Base-by-base conservation (phyloP, 2,329 filamentous ascomycete genomes). In the Botrytis aclada region DNA sequence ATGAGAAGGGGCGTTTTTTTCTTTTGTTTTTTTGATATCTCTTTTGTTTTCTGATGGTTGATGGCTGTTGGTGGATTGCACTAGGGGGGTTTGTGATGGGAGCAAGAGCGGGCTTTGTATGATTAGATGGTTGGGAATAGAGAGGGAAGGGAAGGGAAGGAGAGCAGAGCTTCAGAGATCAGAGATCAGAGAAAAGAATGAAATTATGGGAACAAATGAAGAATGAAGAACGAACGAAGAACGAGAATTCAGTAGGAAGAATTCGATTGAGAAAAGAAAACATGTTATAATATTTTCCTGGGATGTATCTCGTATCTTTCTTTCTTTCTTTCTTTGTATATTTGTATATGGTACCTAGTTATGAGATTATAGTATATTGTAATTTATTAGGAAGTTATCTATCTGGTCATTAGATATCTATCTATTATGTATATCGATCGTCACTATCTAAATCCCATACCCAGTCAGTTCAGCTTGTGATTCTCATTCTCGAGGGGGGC, bases 1-100 rank as follows among this genome's bases (percentile, higher is more conserved):
- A 43, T 45, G 61, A 63, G 62, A 65, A 22, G 41, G 62, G 62
- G 41, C 61, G 61, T 63, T 63, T 63, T 41, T 62, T 45, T 32
- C 20, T 45, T 18, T 20, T 29, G 18, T 43, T 43, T 43, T 20
- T n/a, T 20, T 29, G 25, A 32, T 29, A 56, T 56, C 51, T 56
- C n/a, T 56, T 32, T 29, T 32, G 3, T 56, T 60, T 34, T 29
- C 18, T 58, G 56, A 22, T 10, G 29, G 6, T 58, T 18, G 56
- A 60, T 60, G 29, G 18, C 32, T 18, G 51, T 16, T 56, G 5
- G 12, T 29, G 25, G n/a, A 56, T 58, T 32, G 47, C 47, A 54
- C 47, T n/a, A 51, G 7, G 6, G 47, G 41, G 47, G 47, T 54
- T 54, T n/a, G 47, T 56, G 51, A 56, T 56, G 51, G n/a, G 51